phyloP scores from a whole-genome alignment of 257 asterid genomes.

The Scutellaria baicalensis region DNA sequence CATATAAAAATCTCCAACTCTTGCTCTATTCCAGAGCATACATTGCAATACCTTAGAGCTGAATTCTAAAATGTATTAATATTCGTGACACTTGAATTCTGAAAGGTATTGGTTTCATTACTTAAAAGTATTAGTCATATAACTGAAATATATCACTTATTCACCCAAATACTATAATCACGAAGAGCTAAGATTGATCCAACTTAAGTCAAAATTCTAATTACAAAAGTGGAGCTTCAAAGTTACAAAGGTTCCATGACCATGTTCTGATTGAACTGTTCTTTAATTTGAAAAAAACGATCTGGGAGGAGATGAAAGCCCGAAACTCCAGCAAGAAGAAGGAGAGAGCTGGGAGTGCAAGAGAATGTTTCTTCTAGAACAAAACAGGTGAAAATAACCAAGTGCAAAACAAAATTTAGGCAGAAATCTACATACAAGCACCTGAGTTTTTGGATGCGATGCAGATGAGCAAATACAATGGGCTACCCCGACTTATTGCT shows the following conservation, averaged over 20 bases:
- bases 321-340: not conserved
- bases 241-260: not conserved
- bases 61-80: no score
- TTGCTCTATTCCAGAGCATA: no score
- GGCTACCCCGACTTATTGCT: not conserved
- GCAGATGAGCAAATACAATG: not conserved
- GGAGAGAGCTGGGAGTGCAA: not conserved
- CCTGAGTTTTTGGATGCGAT: not conserved
- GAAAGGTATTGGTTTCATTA: no score
- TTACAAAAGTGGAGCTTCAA: not conserved
- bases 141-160: no score
- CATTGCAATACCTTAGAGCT: no score
- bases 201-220: not conserved
- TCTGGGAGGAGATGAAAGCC: not conserved
- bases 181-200: no score
- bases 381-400: not conserved
- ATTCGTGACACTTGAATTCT: no score
- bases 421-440: conserved; percentile 3
- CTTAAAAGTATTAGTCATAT: no score
- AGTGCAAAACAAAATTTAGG: not conserved
- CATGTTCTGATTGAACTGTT: not conserved
- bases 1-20: no score
- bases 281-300: not conserved
- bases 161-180: no score
- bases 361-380: not conserved